These are phyloP conservation scores for Malus hybrid DNA, from an alignment of 331 rosid genomes.

Conservation along the genomic window DNA sequence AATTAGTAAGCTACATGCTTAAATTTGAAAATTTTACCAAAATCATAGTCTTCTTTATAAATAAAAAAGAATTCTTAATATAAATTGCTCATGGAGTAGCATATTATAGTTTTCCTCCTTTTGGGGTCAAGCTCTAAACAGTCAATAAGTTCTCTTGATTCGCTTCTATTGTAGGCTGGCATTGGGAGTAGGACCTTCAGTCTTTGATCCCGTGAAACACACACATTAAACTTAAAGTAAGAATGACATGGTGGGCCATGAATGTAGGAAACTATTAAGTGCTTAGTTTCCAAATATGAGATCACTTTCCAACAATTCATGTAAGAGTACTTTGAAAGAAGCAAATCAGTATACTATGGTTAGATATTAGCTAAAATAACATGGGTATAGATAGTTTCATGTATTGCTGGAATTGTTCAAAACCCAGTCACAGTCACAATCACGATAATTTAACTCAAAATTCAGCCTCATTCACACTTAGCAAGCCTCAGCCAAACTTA, in stretches of 20 bases:
- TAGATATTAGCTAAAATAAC: not conserved
- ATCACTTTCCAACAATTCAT: not conserved
- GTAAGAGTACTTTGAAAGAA: no score
- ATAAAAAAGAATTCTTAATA: not conserved
- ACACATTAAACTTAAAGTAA: not conserved
- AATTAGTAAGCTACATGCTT: not conserved
- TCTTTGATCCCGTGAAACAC: not conserved
- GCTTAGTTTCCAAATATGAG: not conserved
- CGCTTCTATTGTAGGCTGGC: not conserved
- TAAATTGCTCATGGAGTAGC: not conserved
- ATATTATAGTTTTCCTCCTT: not conserved
- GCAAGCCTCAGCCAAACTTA: no score
- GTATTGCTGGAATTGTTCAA: not conserved
- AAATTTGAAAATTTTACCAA: not conserved
- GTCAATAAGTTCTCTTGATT: not conserved
- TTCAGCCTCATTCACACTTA: no score
- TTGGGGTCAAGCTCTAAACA: not conserved
- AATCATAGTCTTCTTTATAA: not conserved
- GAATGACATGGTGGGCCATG: not conserved
- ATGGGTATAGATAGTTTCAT: not conserved
- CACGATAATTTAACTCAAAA: no score
- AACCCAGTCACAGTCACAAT: no score
- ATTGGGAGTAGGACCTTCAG: not conserved
- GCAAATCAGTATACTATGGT: no score
- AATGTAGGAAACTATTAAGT: not conserved